Percentiles rank a stretch among this genome's conserved stretches.
Evolutionary conservation across 257 asterid species (phyloP).

Genomic region (Mentha longifolia): DNA sequence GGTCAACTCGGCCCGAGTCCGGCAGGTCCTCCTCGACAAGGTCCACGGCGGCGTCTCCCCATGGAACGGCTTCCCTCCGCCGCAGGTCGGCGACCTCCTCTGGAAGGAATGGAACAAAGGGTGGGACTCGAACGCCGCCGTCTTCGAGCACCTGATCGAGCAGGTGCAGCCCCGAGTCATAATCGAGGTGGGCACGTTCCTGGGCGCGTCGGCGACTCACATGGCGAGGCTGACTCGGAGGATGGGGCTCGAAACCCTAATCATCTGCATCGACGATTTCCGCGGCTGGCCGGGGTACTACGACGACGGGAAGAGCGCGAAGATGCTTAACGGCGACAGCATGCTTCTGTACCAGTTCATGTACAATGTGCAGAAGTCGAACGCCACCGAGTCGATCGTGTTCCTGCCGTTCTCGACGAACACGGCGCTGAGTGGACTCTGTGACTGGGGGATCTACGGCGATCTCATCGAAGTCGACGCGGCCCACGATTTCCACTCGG

Average conservation of each 20-base stretch:
- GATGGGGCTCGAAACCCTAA: slow-evolving; percentile 48
- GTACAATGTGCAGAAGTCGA: slow-evolving; percentile 55
- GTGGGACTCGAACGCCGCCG: slow-evolving; percentile 69
- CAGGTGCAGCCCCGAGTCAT: slow-evolving; percentile 51
- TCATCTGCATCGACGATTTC: slow-evolving; percentile 66
- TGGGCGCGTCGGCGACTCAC: slow-evolving; percentile 72
- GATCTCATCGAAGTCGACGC: slow-evolving; percentile 65
- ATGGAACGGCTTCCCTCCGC: slow-evolving; percentile 60
- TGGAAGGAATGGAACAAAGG: slow-evolving; percentile 44
- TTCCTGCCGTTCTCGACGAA: slow-evolving; percentile 57
- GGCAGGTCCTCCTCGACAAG: slow-evolving; percentile 45
- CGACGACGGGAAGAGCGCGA: slow-evolving; percentile 42
- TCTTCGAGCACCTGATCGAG: slow-evolving; percentile 54
- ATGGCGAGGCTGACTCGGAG: slow-evolving; percentile 49
- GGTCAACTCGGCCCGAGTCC: slow-evolving; percentile 13
- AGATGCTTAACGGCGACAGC: slow-evolving; percentile 60
- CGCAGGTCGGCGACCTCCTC: slow-evolving; percentile 41
- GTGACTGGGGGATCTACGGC: slow-evolving; percentile 59
- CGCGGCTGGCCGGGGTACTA: slow-evolving; percentile 75
- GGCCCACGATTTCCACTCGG: slow-evolving; percentile 62
- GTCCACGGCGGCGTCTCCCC: slow-evolving; percentile 65
- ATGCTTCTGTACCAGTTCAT: slow-evolving; percentile 62
- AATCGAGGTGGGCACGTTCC: slow-evolving; percentile 67
- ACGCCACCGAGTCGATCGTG: slow-evolving; percentile 41
- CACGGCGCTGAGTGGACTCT: slow-evolving; percentile 50